Evolutionary conservation across 2,329 filamentous ascomycete genomes (phyloP), one percentile per base, ranked within the genome.

Genomic region (Apiospora kogelbergensis): DNA sequence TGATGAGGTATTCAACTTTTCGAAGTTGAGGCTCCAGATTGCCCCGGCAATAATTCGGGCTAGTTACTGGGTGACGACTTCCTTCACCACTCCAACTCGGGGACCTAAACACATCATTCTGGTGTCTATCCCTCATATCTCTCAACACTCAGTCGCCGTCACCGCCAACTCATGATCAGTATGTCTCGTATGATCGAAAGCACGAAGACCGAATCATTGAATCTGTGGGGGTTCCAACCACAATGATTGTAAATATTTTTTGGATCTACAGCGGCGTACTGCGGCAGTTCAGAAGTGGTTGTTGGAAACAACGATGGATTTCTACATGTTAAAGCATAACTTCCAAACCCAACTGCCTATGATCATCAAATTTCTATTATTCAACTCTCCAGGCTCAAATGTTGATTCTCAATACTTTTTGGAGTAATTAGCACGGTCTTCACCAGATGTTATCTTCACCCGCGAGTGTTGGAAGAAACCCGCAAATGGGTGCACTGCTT

Each of bases 21-120:
- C 30, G 53, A 60, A 37, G 53, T 37, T 60, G 53, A 60, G 53
- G 30, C 30, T 37, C 53, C 53, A 60, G 53, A 60, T 60, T 37
- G 53, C 53, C 30, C 53, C 53, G 53, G 53, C 37, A 60, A 60
- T 60, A 60, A 37, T 60, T 60, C 53, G 53, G 53, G 11, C 53
- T n/a, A 60, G 53, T 33, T 37, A 60, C 53, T 10, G 20, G n/a
- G 30, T n/a, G n/a, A 60, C 53, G 53, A 37, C 24, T 17, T 26
- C 22, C 24, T 57, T 15, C 53, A 60, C 30, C 53, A 60, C 30
- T 60, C 30, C 17, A 60, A 30, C 48, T 20, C 6, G 17, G 17
- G 53, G 13, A 37, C 30, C 33, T 20, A 60, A 15, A 17, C 26
- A 57, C 33, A 11, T 11, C 5, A 57, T n/a, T 5, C 10, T 57